phyloP scores from a whole-genome alignment of 202 grass and related monocot genomes.

The Panicum hallii region DNA sequence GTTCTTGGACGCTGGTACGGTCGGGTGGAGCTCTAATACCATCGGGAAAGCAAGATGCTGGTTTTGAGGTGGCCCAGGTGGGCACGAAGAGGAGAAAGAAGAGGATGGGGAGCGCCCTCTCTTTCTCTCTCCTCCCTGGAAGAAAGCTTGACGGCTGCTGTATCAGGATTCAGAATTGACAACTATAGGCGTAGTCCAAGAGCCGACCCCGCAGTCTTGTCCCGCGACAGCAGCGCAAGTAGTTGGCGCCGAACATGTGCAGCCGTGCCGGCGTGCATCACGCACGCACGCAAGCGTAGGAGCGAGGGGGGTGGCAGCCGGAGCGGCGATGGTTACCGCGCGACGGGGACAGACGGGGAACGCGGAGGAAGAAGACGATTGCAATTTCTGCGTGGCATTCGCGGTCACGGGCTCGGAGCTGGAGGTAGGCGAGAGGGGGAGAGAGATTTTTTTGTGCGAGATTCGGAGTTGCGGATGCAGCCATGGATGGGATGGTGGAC shows the following conservation, averaged over 20 bases:
- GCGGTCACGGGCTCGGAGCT: not conserved
- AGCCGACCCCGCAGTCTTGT: not conserved
- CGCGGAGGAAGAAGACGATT: not conserved
- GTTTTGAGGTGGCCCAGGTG: conserved; percentile 1
- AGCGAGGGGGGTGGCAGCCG: not conserved
- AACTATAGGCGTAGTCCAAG: not conserved
- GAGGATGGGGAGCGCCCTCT: not conserved
- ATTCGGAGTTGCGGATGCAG: not conserved
- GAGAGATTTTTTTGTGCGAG: not conserved
- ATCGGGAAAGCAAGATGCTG: not conserved
- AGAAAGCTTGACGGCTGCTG: not conserved
- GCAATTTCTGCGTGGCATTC: not conserved
- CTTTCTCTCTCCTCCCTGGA: not conserved
- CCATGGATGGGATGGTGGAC: not conserved
- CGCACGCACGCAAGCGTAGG: not conserved
- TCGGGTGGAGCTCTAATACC: not conserved
- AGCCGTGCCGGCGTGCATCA: not conserved
- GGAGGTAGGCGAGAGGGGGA: not conserved
- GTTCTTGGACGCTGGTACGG: not conserved
- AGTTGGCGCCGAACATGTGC: not conserved
- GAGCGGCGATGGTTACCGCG: not conserved
- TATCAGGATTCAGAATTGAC: not conserved
- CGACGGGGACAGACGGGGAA: not conserved
- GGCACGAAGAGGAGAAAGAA: not conserved
- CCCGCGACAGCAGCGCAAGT: not conserved